A percentile compares a stretch with the other conserved stretches of the same genome.
Conservation (phyloP, 805 yeast genomes). For the Candida anglica region DNA sequence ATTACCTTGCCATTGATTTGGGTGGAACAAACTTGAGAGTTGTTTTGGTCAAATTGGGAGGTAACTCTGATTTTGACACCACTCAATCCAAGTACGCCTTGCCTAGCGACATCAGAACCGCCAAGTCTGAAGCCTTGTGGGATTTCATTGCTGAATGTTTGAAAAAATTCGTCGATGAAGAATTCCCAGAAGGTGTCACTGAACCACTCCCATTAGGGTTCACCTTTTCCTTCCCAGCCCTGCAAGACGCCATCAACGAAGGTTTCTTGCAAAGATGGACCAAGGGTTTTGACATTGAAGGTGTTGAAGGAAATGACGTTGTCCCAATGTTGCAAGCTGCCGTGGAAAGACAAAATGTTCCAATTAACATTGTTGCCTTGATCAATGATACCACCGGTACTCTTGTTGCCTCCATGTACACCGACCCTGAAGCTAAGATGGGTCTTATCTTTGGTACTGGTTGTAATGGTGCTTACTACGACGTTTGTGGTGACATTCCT, state of each 20-base stretch:
- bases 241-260: slow-evolving; percentile 76
- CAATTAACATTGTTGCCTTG: slow-evolving; percentile 84
- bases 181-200: slow-evolving; percentile 64
- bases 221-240: slow-evolving; percentile 90
- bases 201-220: slow-evolving; percentile 78
- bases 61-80: slow-evolving; percentile 80
- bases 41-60: slow-evolving; percentile 79
- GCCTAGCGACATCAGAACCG: slow-evolving; percentile 76
- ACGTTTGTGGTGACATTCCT: slow-evolving; percentile 65
- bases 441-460: slow-evolving; percentile 98
- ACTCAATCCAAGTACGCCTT: slow-evolving; percentile 81
- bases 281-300: slow-evolving; percentile 91
- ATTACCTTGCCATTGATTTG: slow-evolving; percentile 87
- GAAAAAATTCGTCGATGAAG: slow-evolving; percentile 61
- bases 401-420: slow-evolving; percentile 88
- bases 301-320: slow-evolving; percentile 92
- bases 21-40: slow-evolving; percentile 98
- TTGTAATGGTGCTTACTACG: slow-evolving; percentile 95
- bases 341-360: slow-evolving; percentile 57
- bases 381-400: slow-evolving; percentile 98
- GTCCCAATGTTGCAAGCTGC: slow-evolving; percentile 86
- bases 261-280: slow-evolving; percentile 96
- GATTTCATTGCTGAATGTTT: slow-evolving; percentile 82
- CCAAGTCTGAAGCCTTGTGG: slow-evolving; percentile 73
- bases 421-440: slow-evolving; percentile 85